Evolutionary conservation across 2,329 filamentous ascomycete genomes (phyloP).

Genomic region (Parafenestella ontariensis): DNA sequence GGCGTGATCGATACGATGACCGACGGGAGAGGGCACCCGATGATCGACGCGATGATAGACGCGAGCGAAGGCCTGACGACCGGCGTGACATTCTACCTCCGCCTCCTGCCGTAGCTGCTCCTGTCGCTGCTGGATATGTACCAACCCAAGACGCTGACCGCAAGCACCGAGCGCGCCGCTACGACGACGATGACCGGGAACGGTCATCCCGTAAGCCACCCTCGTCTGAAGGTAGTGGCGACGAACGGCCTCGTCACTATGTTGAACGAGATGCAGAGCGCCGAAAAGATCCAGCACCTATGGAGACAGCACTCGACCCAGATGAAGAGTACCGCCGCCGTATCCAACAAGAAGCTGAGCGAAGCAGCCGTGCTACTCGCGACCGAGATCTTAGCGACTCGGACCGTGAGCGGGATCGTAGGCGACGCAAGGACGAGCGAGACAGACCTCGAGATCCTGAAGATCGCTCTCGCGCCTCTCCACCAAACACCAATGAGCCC

Average conservation of each 20-base stretch:
- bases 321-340: conserved; percentile 61
- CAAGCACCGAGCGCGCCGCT: conserved; percentile 40
- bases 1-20: conserved; percentile 34
- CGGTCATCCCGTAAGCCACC: conserved; percentile 32
- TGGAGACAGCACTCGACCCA: conserved; percentile 50
- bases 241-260: conserved; percentile 47
- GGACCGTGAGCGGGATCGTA: conserved; percentile 44
- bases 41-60: conserved; percentile 25
- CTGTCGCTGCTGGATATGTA: conserved; percentile 20
- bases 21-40: conserved; percentile 29
- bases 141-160: conserved; percentile 33
- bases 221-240: conserved; percentile 44
- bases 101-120: conserved; percentile 18
- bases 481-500: conserved; percentile 26
- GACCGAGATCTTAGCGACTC: conserved; percentile 41
- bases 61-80: conserved; percentile 21
- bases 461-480: conserved; percentile 33
- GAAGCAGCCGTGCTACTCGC: conserved; percentile 34
- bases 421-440: conserved; percentile 44
- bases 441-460: conserved; percentile 36
- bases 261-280: conserved; percentile 45
- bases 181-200: conserved; percentile 42
- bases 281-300: conserved; percentile 38
- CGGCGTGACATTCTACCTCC: conserved; percentile 25
- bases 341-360: conserved; percentile 54